A percentile compares a stretch with the other conserved stretches of the same genome.
phyloP scores from a whole-genome alignment of 2,329 filamentous ascomycete species.

The Fusarium piperis region DNA sequence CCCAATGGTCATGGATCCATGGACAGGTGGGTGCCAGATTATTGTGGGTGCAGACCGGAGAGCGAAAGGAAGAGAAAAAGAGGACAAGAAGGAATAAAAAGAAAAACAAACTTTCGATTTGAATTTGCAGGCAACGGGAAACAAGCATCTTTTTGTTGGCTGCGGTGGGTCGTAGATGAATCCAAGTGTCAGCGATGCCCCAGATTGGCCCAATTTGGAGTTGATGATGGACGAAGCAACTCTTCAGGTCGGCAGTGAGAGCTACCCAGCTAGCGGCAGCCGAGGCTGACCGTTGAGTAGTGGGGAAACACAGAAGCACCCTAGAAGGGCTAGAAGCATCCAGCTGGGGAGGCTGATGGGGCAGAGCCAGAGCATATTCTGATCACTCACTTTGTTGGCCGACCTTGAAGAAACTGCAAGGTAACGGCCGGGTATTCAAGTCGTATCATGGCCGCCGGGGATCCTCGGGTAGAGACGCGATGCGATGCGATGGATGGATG shows the following conservation, averaged over 20 bases:
- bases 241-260: background rate
- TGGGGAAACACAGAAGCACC: slow-evolving; percentile 11
- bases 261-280: background rate
- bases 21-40: slow-evolving; percentile 2
- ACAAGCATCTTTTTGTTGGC: slow-evolving; percentile 1
- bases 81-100: slow-evolving; percentile 3
- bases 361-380: background rate
- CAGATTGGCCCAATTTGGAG: slow-evolving; percentile 20
- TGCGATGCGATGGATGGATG: background rate
- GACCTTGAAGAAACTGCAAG: background rate
- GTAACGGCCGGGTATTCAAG: background rate
- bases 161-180: slow-evolving; percentile 18
- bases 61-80: background rate
- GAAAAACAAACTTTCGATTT: slow-evolving; percentile 8
- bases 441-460: slow-evolving; percentile 1
- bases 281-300: slow-evolving; percentile 14
- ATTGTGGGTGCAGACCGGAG: slow-evolving; percentile 4
- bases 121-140: slow-evolving; percentile 4
- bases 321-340: slow-evolving; percentile 10
- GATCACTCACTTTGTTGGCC: background rate
- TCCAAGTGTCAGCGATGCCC: slow-evolving; percentile 19
- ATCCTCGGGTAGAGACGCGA: slow-evolving; percentile 19
- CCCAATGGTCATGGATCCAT: slow-evolving; percentile 7
- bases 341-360: slow-evolving; percentile 7
- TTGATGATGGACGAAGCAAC: slow-evolving; percentile 18